These are phyloP conservation scores for Pezicula carpinea DNA, from an alignment of 2,329 filamentous ascomycete species.

Conservation along the genomic window DNA sequence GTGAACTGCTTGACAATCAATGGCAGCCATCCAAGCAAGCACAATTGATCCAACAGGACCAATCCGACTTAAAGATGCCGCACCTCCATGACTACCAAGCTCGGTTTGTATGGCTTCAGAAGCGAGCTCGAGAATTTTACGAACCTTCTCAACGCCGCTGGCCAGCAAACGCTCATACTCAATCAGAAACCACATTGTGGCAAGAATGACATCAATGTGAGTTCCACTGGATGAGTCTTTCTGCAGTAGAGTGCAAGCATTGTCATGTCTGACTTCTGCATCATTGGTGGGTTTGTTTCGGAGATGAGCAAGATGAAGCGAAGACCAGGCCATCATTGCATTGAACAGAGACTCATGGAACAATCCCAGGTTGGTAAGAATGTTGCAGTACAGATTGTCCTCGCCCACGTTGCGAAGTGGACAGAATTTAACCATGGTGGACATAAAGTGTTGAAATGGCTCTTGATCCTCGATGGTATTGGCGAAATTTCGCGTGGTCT, in stretches of 20 bases:
- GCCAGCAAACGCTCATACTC: neutral
- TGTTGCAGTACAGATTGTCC: constrained; percentile 1
- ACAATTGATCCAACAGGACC: neutral
- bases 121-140: neutral
- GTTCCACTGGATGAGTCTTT: neutral
- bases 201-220: neutral
- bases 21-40: neutral
- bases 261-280: neutral
- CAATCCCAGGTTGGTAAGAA: neutral
- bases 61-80: neutral
- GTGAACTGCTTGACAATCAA: neutral
- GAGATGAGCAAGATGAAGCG: neutral
- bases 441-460: neutral
- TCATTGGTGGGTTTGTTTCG: neutral
- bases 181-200: constrained; percentile 1
- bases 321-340: constrained; percentile 1
- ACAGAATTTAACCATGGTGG: neutral
- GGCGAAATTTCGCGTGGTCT: neutral
- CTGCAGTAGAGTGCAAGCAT: neutral
- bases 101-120: neutral
- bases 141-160: neutral
- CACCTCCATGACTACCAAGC: neutral
- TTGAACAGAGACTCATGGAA: neutral
- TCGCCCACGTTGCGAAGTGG: neutral
- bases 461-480: neutral